Conservation (phyloP, 345 rosid species). For the Angophora floribunda region DNA sequence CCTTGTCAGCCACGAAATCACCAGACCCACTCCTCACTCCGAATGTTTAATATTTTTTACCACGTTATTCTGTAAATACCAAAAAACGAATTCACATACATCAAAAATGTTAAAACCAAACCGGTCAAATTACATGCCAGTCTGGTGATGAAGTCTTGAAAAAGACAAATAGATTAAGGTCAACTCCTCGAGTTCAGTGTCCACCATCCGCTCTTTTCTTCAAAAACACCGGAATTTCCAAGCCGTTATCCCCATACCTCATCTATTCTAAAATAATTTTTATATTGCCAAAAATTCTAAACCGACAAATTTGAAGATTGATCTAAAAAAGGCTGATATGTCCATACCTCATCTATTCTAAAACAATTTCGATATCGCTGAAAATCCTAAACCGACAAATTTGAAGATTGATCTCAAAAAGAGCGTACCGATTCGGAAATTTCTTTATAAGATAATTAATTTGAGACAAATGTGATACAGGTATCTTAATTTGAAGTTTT, state of each 20-base stretch:
- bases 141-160: not conserved
- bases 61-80: not conserved
- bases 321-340: fast-evolving
- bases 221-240: too few species aligned
- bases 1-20: not conserved
- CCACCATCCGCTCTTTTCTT: not conserved
- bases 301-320: not conserved
- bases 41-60: not conserved
- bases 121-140: not conserved
- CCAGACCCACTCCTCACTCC: not conserved
- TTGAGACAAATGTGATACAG: fast-evolving
- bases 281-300: not conserved
- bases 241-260: fast-evolving
- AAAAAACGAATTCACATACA: not conserved
- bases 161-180: not conserved
- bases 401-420: not conserved
- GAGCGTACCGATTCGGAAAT: not conserved
- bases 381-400: not conserved
- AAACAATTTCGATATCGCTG: not conserved
- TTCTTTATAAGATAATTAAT: not conserved
- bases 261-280: not conserved
- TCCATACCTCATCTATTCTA: not conserved
- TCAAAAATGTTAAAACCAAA: not conserved
- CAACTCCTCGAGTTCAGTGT: not conserved
- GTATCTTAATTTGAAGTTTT: not conserved